Percentiles rank a stretch among this genome's conserved stretches.
Evolutionary conservation across 2,329 filamentous ascomycete species (phyloP).

Genomic region (Venturia effusa): DNA sequence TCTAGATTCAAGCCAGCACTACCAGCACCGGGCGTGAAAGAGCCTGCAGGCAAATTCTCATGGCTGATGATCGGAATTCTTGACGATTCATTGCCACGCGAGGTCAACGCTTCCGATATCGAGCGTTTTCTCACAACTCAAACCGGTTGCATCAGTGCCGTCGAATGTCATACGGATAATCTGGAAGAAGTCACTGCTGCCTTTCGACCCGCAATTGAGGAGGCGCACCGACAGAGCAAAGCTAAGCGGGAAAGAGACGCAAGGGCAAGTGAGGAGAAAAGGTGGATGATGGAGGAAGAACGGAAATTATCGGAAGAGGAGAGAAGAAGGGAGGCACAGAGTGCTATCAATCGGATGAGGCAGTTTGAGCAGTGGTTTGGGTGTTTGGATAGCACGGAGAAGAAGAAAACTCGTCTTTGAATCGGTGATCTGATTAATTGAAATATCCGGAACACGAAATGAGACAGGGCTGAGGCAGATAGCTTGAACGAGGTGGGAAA

Average conservation of each 20-base stretch:
- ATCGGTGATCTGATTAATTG: no score
- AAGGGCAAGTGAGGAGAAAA: background rate
- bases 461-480: background rate
- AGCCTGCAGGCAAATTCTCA: background rate
- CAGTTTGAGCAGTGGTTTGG: constrained; percentile 4
- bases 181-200: constrained; percentile 1
- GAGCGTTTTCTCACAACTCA: background rate
- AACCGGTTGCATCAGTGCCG: background rate
- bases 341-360: background rate
- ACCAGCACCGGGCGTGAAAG: background rate
- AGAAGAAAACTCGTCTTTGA: background rate
- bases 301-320: background rate
- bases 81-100: background rate
- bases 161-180: background rate
- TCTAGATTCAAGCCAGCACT: background rate
- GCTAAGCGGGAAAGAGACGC: background rate
- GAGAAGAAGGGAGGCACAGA: background rate
- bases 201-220: background rate
- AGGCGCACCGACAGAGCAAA: background rate
- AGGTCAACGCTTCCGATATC: background rate
- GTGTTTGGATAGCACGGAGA: constrained; percentile 2
- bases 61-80: background rate
- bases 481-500: background rate
- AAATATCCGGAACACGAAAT: no score
- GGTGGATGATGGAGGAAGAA: constrained; percentile 1